Base-by-base conservation (phyloP, 495 filamentous ascomycete genomes). In the Penicillium soppii region DNA sequence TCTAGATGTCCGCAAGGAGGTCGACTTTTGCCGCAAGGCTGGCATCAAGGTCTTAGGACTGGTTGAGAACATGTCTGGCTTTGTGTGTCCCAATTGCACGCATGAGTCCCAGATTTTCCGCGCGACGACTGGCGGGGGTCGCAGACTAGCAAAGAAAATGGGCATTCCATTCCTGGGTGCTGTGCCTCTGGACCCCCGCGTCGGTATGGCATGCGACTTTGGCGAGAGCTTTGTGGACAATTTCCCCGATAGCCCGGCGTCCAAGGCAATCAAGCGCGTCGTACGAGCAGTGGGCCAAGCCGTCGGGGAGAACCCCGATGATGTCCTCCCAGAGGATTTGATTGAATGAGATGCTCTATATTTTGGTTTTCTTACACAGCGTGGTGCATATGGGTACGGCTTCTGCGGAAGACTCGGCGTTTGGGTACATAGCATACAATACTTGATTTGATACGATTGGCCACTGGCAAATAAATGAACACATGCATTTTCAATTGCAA, bases 11-110 rank as follows among this genome's bases (percentile, higher is more conserved):
- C 74, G 94, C 54, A 96, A 96, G 65, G 94, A 97, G 65, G 91
- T 98, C 42, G 91, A 97, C 61, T 98, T 98, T 61, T 97, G 95
- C 67, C 78, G 83, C 44, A 98, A 98, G 70, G 95, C 95, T 4
- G 91, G 89, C 1, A 97, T 98, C 46, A 78, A 74, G 29, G 80
- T 98, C 2, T 60, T 98, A 17, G 95, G 94, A 0, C 70, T 98
- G 12, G 95, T 97, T 32, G 94, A 98, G 76, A 98, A 98, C 66
- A 98, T 98, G 94, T 87, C 83, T 42, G 90, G 91, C 8, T 98
- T 96, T 68, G 91, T 97, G 32, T 98, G 94, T 66, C 90, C 89
- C 4, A 90, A 86, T 32, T 98, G 94, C 67, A 86, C 78, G 29
- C 82, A 89, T 51, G 77, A 84, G 65, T 88, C 79, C 43, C 82